Evolutionary conservation across 371 early-diverging fungal genomes (phyloP), one percentile per base, ranked within the genome.

Genomic region (Saksenaea vasiformis): DNA sequence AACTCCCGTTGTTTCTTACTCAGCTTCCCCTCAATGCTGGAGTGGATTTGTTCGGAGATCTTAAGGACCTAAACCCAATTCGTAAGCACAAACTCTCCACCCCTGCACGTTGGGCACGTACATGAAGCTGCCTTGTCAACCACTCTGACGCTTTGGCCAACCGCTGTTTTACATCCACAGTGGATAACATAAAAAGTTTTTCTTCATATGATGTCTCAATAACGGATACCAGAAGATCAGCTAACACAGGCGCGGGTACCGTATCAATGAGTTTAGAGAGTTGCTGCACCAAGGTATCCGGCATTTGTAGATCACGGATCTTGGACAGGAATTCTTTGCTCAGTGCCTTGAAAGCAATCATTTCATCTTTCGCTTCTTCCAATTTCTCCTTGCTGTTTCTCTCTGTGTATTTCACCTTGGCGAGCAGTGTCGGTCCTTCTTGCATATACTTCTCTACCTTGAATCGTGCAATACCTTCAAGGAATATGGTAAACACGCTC

Each of bases 1-100:
- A 87, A 91, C 71, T 94, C 94, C 39, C 91, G 81, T 65, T 91
- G 93, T 74, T 89, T 88, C 69, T 87, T 83, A 61, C 85, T 89
- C 26, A 92, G 71, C 67, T 87, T 89, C 43, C 85, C 87, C 66
- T 91, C 91, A 13, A 91, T 85, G 31, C 83, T 87, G 1, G 87
- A 79, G 59, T 90, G 90, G 34, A 92, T 81, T 72, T 89, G 86
- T 72, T 91, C 89, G 10, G 90, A 87, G 31, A 92, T 90, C 60
- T 89, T 90, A 34, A 91, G 71, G 1, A 91, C 86, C 78, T 85
- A 68, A 38, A 60, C 34, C 44, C 27, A 47, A 47, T 47, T 47
- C 51, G 51, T 47, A 47, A 47, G 51, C 38, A 43, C 5, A 43
- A 17, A 19, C 51, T 5, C 51, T 22, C n/a, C 53, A 19, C 24